phyloP scores from a whole-genome alignment of 129 eudicot genomes.

The Flaveria brownii region DNA sequence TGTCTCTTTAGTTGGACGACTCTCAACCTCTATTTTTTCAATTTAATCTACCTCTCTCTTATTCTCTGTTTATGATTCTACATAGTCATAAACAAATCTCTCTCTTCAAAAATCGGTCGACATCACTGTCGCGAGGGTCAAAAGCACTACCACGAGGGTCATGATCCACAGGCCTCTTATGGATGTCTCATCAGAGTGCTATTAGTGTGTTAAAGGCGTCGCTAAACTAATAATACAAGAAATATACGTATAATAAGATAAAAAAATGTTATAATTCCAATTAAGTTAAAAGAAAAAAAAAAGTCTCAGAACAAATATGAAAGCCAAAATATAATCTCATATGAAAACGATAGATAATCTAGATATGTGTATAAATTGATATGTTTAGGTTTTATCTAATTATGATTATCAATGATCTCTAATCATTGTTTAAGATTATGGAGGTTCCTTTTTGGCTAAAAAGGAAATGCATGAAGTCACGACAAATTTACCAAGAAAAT shows the following conservation, averaged over 20 bases:
- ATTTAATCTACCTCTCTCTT: too few relatives aligned
- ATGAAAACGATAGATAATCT: not conserved
- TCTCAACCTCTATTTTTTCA: too few relatives aligned
- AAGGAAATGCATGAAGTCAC: conserved; percentile 30
- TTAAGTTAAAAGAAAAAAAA: too few relatives aligned
- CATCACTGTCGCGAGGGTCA: too few relatives aligned
- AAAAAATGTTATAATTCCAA: too few relatives aligned
- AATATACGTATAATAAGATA: not conserved
- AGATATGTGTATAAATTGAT: not conserved
- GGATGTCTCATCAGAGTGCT: not conserved
- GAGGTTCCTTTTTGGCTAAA: conserved; percentile 4
- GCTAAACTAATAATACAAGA: not conserved
- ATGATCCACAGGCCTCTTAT: too few relatives aligned
- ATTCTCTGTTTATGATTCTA: too few relatives aligned
- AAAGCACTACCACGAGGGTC: too few relatives aligned
- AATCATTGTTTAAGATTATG: conserved; percentile 45
- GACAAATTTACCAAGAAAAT: conserved; percentile 38
- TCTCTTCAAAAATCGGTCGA: too few relatives aligned
- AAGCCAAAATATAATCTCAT: not conserved
- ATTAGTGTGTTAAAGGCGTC: too few relatives aligned
- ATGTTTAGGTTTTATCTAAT: conserved; percentile 38
- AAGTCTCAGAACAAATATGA: not conserved
- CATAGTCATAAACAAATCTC: too few relatives aligned
- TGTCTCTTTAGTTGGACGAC: too few relatives aligned
- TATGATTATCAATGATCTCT: conserved; percentile 45